Conservation (phyloP, 768 basidiomycete genomes). For the Pleurotus eryngii region DNA sequence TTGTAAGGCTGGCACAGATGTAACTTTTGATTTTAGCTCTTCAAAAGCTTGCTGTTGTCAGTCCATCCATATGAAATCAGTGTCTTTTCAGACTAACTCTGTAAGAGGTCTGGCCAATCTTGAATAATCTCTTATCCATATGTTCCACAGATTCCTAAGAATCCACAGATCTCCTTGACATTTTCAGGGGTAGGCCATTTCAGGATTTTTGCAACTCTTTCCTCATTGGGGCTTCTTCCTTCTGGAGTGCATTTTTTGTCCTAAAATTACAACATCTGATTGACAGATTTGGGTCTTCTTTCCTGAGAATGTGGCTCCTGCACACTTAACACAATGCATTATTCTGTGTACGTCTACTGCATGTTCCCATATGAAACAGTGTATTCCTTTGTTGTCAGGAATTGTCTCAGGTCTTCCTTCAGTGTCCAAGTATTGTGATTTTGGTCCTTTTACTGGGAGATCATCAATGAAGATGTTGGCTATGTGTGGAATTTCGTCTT, state of each 20-base stretch:
- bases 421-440: slow-evolving; percentile 14
- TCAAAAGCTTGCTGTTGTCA: slow-evolving; percentile 18
- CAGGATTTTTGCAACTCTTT: neutral
- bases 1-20: slow-evolving; percentile 15
- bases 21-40: slow-evolving; percentile 6
- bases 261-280: slow-evolving; percentile 19
- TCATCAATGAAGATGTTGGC: slow-evolving; percentile 13
- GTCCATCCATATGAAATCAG: slow-evolving; percentile 24
- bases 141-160: too few species aligned
- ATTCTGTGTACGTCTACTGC: slow-evolving; percentile 30
- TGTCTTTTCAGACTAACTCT: slow-evolving; percentile 11
- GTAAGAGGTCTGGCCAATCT: slow-evolving; percentile 11
- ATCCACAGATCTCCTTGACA: too few species aligned
- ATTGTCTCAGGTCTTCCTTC: slow-evolving; percentile 18
- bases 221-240: slow-evolving; percentile 22
- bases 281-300: slow-evolving; percentile 23
- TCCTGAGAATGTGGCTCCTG: slow-evolving; percentile 25
- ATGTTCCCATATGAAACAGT: slow-evolving; percentile 35
- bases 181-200: too few species aligned
- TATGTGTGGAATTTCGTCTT: slow-evolving; percentile 22
- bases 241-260: slow-evolving; percentile 27
- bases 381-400: slow-evolving; percentile 23
- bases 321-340: slow-evolving; percentile 25
- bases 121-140: slow-evolving; percentile 18
- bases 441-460: slow-evolving; percentile 12